phyloP scores from a whole-genome alignment of 2,329 filamentous ascomycete species.

The Arthrobotrys iridis region DNA sequence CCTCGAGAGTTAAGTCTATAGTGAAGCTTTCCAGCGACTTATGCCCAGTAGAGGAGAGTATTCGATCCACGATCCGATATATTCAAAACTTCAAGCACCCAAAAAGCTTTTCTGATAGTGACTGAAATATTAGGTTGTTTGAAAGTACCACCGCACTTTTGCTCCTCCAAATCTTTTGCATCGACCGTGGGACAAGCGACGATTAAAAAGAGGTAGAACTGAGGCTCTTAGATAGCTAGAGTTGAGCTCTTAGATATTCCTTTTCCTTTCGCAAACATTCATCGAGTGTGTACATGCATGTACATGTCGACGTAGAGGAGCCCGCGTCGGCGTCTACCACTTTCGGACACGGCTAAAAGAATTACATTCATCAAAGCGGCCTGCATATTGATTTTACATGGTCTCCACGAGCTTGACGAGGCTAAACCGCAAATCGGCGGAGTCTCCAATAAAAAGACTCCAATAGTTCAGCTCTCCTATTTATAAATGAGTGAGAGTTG shows the following conservation, averaged over 20 bases:
- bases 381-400: not conserved
- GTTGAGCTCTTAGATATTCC: not conserved
- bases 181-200: not conserved
- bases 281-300: too few species aligned
- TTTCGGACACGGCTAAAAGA: not conserved
- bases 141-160: not conserved
- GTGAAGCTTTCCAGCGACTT: not conserved
- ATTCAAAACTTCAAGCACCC: not conserved
- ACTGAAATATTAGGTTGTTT: not conserved
- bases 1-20: too few species aligned
- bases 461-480: not conserved
- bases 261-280: not conserved
- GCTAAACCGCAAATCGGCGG: not conserved
- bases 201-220: not conserved
- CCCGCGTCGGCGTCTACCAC: not conserved
- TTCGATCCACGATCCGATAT: not conserved
- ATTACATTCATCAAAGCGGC: not conserved
- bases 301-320: not conserved
- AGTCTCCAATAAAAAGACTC: not conserved
- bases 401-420: not conserved
- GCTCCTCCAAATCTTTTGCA: not conserved
- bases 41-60: not conserved
- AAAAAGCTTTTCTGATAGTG: not conserved
- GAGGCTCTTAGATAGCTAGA: not conserved
- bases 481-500: too few species aligned